Conservation (phyloP, 2,329 filamentous ascomycete genomes). For the Colletotrichum noveboracense region DNA sequence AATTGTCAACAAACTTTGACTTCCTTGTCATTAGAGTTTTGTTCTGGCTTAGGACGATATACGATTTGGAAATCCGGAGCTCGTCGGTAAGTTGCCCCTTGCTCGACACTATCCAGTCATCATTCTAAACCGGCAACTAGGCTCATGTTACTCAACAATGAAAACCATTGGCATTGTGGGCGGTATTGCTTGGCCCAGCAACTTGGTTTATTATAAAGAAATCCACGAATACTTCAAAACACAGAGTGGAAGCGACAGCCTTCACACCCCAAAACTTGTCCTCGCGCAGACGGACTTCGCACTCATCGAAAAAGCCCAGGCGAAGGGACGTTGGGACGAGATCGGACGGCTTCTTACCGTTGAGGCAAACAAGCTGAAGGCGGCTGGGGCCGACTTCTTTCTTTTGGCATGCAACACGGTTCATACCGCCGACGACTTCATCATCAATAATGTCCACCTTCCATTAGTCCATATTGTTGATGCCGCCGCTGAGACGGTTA, state of each 20-base stretch:
- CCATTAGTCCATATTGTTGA: background rate
- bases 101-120: background rate
- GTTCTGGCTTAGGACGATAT: background rate
- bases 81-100: background rate
- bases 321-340: background rate
- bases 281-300: background rate
- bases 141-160: background rate
- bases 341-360: background rate
- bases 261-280: background rate
- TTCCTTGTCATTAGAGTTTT: background rate
- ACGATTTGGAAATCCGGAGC: background rate
- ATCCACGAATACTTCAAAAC: background rate
- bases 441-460: background rate
- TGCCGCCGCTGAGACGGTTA: background rate
- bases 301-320: background rate
- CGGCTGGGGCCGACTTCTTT: background rate
- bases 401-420: background rate
- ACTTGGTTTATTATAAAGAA: background rate
- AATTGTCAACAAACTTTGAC: background rate
- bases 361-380: background rate
- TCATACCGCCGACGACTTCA: background rate
- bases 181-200: background rate
- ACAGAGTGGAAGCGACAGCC: background rate
- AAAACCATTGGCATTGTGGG: background rate
- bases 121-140: background rate